Base-by-base conservation (phyloP, 164 flowering plant genomes). In the Taxillus chinensis region DNA sequence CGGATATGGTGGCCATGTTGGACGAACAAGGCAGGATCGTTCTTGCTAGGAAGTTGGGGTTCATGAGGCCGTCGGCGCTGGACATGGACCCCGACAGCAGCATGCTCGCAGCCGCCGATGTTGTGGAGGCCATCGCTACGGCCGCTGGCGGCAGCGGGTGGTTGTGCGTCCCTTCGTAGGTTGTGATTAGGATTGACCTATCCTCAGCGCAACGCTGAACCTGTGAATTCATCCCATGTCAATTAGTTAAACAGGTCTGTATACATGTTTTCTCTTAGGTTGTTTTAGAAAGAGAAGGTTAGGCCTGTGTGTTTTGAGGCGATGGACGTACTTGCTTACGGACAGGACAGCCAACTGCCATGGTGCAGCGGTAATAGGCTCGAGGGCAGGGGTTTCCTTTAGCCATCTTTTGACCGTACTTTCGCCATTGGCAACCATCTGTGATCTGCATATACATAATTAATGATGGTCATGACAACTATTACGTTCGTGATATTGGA, bases 401-500 rank as follows among this genome's bases (percentile, higher is more conserved):
- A 0, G 89, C 89, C 87, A 84, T 82, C 64, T 86, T 86, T 62
- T 86, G 92, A 7, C 89, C 92, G 56, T 86, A 86, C 61, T 86
- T 86, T 13, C 89, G 14, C 89, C 92, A 86, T 75, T 86, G 92
- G 49, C 92, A 86, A 40, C 89, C 89, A 70, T 86, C 92, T 4
- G 74, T 75, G 15, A 86, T 86, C 92, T 86, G 67, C 4, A 62
- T 27, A 27, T 0, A 27, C 27, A 27, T 27, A 27, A 27, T 27
- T 27, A 27, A 27, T 27, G 27, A 27, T 27, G 27, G 27, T 27
- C 27, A 27, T 27, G 27, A 27, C 27, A 27, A 2, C 27, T 27
- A 27, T 27, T 27, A 27, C 27, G 27, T 27, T 27, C 1, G 27
- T 27, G 27, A 27, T 27, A 27, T 27, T 27, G 27, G 27, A 27